Conservation (phyloP, 108 stramenopile genomes). For the Pseudonitzschia multiseries region DNA sequence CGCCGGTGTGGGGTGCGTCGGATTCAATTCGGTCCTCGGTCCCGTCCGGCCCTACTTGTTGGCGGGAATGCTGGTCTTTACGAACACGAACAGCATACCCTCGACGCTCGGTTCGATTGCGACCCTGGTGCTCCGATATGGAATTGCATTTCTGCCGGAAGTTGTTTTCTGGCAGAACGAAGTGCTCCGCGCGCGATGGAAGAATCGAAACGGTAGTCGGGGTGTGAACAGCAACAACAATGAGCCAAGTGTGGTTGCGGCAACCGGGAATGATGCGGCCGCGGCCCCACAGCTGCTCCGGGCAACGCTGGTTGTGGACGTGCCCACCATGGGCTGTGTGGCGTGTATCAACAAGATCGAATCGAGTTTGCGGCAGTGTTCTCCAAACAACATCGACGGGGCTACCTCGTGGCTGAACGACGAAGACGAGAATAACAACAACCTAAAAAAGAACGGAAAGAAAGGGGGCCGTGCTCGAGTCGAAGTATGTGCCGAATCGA, state of each 20-base stretch:
- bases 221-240: no score
- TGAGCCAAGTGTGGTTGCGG: not conserved
- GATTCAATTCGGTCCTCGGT: slow-evolving; percentile 81
- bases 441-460: slow-evolving; percentile 21
- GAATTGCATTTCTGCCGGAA: slow-evolving; percentile 74
- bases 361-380: slow-evolving; percentile 46
- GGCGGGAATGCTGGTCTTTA: slow-evolving; percentile 27
- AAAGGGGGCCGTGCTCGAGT: slow-evolving; percentile 55
- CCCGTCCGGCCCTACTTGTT: slow-evolving; percentile 63
- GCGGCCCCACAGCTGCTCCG: not conserved
- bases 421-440: slow-evolving; percentile 16
- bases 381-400: slow-evolving; percentile 30
- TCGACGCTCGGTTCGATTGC: slow-evolving; percentile 7
- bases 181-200: not conserved
- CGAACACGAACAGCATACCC: not conserved
- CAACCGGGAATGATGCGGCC: not conserved
- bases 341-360: slow-evolving; percentile 84
- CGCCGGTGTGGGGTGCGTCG: slow-evolving; percentile 67
- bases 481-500: slow-evolving; percentile 15
- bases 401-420: slow-evolving; percentile 55
- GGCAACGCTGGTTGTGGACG: slow-evolving; percentile 43
- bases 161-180: slow-evolving; percentile 51
- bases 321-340: slow-evolving; percentile 87
- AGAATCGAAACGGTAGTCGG: not conserved
- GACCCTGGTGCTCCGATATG: slow-evolving; percentile 23